These are phyloP conservation scores for Prunus salicina DNA, from an alignment of 306 rosid genomes.

Conservation along the genomic window DNA sequence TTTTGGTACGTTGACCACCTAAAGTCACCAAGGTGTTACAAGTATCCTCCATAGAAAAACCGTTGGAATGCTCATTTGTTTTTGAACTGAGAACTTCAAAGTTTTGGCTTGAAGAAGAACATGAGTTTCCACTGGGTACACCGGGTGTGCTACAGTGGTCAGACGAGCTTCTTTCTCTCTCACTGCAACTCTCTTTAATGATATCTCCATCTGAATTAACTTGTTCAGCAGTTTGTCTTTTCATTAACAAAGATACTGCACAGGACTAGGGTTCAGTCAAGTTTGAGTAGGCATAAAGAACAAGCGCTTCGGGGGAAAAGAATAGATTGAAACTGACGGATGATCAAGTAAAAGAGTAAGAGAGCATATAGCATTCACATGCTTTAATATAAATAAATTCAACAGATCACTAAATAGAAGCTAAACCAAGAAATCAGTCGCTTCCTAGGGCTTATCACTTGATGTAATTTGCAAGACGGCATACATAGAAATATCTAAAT, in stretches of 20 bases:
- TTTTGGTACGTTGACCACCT: conserved; percentile 24
- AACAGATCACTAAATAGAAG: background rate
- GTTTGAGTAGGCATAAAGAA: conserved; percentile 3
- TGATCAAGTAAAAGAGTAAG: background rate
- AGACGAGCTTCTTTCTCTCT: conserved; percentile 31
- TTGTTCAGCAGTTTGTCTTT: conserved; percentile 52
- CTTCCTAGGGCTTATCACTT: background rate
- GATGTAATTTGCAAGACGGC: background rate
- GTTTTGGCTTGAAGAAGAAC: conserved; percentile 43
- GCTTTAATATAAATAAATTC: background rate
- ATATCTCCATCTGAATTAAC: conserved; percentile 15
- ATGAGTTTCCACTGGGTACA: conserved; percentile 18
- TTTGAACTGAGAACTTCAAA: conserved; percentile 28
- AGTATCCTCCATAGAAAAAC: conserved; percentile 27
- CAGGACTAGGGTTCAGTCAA: conserved; percentile 18
- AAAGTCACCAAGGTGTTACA: conserved; percentile 15
- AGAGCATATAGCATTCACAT: background rate
- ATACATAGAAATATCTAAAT: background rate
- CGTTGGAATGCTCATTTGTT: conserved; percentile 16
- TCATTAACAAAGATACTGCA: conserved; percentile 76
- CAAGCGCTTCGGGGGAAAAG: conserved; percentile 1
- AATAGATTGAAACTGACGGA: background rate
- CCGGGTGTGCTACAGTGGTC: conserved; percentile 24
- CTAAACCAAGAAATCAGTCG: background rate
- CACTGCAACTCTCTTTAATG: conserved; percentile 26